Conservation (phyloP, 2,329 filamentous ascomycete species). For the Aspergillus sp. region DNA sequence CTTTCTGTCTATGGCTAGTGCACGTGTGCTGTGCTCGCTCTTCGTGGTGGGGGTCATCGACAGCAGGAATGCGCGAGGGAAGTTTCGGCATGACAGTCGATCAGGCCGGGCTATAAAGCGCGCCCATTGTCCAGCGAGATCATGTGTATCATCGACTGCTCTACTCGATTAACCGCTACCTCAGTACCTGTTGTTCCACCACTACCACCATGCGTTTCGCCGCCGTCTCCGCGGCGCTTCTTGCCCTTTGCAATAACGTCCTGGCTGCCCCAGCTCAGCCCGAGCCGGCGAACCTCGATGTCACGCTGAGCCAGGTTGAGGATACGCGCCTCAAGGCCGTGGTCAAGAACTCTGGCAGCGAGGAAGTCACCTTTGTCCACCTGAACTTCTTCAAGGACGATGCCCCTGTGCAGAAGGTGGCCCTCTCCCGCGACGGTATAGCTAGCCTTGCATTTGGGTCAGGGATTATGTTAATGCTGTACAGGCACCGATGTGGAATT, state of each 20-base stretch:
- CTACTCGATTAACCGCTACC: neutral
- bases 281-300: conserved; percentile 17
- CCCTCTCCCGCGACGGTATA: conserved; percentile 23
- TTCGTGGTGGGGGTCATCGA: too few relatives aligned
- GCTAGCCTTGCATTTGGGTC: neutral
- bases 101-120: neutral
- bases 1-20: neutral
- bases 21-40: neutral
- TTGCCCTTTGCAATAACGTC: conserved; percentile 12
- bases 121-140: neutral
- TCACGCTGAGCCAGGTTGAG: conserved; percentile 21
- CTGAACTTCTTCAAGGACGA: conserved; percentile 28
- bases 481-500: conserved; percentile 24
- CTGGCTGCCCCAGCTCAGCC: conserved; percentile 12
- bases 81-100: too few relatives aligned
- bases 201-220: conserved; percentile 13
- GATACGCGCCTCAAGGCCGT: conserved; percentile 28
- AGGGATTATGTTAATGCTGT: conserved; percentile 1
- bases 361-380: conserved; percentile 26
- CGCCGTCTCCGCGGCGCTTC: conserved; percentile 11
- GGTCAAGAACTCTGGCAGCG: conserved; percentile 24
- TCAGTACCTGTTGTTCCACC: too few relatives aligned
- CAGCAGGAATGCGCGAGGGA: too few relatives aligned
- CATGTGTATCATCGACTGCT: neutral
- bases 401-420: conserved; percentile 27